Base-by-base conservation (phyloP, 139 green algal genomes). In the Chlamydomonas urium region DNA sequence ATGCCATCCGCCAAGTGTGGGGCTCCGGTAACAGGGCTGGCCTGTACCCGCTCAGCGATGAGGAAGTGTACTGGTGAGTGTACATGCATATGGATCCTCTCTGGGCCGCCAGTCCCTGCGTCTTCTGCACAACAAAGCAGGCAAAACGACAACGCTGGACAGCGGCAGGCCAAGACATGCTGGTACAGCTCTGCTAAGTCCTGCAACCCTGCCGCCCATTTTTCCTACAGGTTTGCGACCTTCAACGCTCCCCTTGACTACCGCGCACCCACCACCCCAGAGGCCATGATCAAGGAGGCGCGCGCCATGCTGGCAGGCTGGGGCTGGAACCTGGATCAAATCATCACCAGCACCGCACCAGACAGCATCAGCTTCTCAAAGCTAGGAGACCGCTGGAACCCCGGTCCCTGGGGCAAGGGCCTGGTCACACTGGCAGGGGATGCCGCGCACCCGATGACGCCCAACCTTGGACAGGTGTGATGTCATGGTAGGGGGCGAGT, bases 391-490 rank as follows among this genome's bases (percentile, higher is more conserved):
- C 66, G 75, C 1, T 81, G 74, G 76, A 75, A 67, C 10, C 1
- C 17, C 2, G 58, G 59, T 53, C 4, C 57, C 0, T 75, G 69
- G 5, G 83, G 83, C 23, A 57, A 48, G 6, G 75, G 77, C 26
- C 38, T 66, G 19, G 56, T 92, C n/a, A 91, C 88, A 1, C 73
- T 95, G 57, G 76, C 75, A 29, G 90, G 90, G 4, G 90, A 95
- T 75, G 88, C 89, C 19, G 74, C 86, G 29, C 90, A 95, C 75
- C 90, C 90, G 23, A 93, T 93, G 89, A 95, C 90, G 0, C 87
- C 85, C 29, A 91, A 92, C 75, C 76, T 93, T 38, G 87, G 87
- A 19, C 86, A 92, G 75, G 85, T 84, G 3, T 83, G 85, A 29
- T 89, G 84, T 67, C 79, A 78, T 14, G 83, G 81, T 0, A 66